Evolutionary conservation across 306 rosid genomes (phyloP).

Genomic region (Pterocarpus santalinus): DNA sequence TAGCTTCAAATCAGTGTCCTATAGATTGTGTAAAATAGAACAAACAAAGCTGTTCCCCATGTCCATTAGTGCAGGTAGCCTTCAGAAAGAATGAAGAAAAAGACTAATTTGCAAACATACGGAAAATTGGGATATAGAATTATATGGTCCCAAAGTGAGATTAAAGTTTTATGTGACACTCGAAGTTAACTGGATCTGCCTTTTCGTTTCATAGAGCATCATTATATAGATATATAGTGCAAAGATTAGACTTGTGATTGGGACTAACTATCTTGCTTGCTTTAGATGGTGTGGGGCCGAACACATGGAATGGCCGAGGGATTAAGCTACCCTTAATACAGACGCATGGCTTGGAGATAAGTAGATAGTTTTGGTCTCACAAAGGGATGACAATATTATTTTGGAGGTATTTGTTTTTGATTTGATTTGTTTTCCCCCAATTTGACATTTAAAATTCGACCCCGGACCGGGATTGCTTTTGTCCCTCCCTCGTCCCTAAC

Average conservation of each 20-base stretch:
- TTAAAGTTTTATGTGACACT: constrained; percentile 47
- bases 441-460: constrained; percentile 24
- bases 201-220: constrained; percentile 32
- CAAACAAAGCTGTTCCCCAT: constrained; percentile 38
- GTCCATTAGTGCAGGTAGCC: constrained; percentile 42
- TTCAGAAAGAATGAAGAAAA: constrained; percentile 36
- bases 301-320: constrained; percentile 36
- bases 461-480: not conserved
- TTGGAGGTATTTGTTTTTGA: constrained; percentile 5
- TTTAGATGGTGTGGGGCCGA: constrained; percentile 45
- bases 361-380: constrained; percentile 52
- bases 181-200: constrained; percentile 41
- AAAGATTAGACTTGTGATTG: constrained; percentile 59
- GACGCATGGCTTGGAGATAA: constrained; percentile 56
- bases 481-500: constrained; percentile 20
- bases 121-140: constrained; percentile 20
- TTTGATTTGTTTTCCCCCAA: constrained; percentile 44
- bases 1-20: constrained; percentile 40
- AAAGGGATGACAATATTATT: constrained; percentile 53
- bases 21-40: constrained; percentile 26
- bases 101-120: constrained; percentile 22
- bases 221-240: constrained; percentile 32
- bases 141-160: constrained; percentile 41
- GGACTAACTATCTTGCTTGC: constrained; percentile 56
- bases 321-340: constrained; percentile 50